Percentiles rank a stretch among this genome's conserved stretches.
phyloP scores from a whole-genome alignment of 1,284 basidiomycete species.

The Flammula alnicola region DNA sequence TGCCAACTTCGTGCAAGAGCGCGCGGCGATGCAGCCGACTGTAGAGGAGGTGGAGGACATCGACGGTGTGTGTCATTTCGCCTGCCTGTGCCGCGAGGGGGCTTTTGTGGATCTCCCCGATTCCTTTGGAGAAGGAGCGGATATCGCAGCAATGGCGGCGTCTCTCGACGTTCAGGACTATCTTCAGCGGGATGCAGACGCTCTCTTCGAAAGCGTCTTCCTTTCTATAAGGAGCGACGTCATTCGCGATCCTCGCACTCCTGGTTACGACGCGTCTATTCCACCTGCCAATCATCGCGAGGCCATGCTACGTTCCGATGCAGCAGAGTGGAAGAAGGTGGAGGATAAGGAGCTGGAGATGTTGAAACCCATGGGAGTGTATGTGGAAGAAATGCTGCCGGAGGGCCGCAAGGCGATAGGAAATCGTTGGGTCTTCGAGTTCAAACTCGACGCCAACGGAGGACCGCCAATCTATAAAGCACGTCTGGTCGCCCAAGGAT shows the following conservation, averaged over 20 bases:
- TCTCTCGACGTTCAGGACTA: too few species aligned
- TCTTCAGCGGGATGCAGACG: too few species aligned
- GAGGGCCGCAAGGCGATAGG: slow-evolving; percentile 20
- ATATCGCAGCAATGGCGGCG: too few species aligned
- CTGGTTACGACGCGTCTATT: too few species aligned
- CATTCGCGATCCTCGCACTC: not conserved
- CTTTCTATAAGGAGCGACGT: slow-evolving; percentile 7
- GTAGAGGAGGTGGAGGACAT: too few species aligned
- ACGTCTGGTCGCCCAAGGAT: slow-evolving; percentile 39
- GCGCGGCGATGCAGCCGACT: too few species aligned
- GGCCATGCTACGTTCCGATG: slow-evolving; percentile 14
- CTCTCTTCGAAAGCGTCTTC: slow-evolving; percentile 2
- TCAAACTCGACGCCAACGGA: slow-evolving; percentile 31
- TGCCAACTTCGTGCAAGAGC: too few species aligned
- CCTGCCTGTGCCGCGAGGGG: too few species aligned
- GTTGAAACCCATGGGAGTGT: slow-evolving; percentile 12
- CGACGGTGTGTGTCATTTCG: too few species aligned
- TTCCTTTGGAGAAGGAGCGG: too few species aligned
- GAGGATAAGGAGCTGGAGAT: slow-evolving; percentile 14
- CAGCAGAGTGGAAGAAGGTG: slow-evolving; percentile 13
- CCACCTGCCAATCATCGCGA: slow-evolving; percentile 15
- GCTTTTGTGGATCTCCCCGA: too few species aligned
- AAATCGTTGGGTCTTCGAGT: slow-evolving; percentile 34
- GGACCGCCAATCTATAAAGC: slow-evolving; percentile 28
- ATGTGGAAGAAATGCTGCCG: slow-evolving; percentile 2